phyloP scores from a whole-genome alignment of 2,329 filamentous ascomycete genomes.

The Ilyonectria sp. region DNA sequence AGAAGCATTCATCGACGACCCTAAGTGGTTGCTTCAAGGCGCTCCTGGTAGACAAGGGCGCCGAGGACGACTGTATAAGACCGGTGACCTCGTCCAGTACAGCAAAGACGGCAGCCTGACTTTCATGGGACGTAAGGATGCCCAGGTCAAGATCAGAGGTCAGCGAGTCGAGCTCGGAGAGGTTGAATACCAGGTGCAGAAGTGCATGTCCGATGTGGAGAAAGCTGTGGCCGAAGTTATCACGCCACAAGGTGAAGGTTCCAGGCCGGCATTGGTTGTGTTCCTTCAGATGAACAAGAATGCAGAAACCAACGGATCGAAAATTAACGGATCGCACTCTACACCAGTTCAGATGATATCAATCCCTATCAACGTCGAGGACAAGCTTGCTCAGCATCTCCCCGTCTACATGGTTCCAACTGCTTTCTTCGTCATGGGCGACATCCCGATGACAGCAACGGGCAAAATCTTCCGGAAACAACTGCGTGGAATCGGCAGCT shows the following conservation, averaged over 20 bases:
- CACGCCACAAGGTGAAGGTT: background rate
- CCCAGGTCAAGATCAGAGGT: constrained; percentile 33
- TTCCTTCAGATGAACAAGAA: constrained; percentile 7
- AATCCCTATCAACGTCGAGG: background rate
- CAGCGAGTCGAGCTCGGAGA: constrained; percentile 33
- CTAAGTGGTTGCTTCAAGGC: constrained; percentile 51
- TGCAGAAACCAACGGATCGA: constrained; percentile 1
- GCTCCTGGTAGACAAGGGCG: constrained; percentile 5
- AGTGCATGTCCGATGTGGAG: background rate
- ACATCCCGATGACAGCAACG: constrained; percentile 33
- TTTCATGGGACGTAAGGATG: constrained; percentile 45
- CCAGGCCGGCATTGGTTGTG: background rate
- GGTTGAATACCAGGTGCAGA: constrained; percentile 18
- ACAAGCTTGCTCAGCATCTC: constrained; percentile 19
- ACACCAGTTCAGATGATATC: background rate
- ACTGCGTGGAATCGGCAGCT: constrained; percentile 24
- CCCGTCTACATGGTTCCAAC: constrained; percentile 41
- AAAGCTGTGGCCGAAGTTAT: constrained; percentile 14
- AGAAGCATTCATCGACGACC: constrained; percentile 51
- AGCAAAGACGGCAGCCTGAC: constrained; percentile 57
- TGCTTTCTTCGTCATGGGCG: constrained; percentile 25
- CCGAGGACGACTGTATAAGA: constrained; percentile 56
- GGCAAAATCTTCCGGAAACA: constrained; percentile 36
- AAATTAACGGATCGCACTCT: constrained; percentile 5
- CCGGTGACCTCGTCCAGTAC: constrained; percentile 63